These are phyloP conservation scores for Inga laurina DNA, from an alignment of 306 rosid species.

Conservation along the genomic window DNA sequence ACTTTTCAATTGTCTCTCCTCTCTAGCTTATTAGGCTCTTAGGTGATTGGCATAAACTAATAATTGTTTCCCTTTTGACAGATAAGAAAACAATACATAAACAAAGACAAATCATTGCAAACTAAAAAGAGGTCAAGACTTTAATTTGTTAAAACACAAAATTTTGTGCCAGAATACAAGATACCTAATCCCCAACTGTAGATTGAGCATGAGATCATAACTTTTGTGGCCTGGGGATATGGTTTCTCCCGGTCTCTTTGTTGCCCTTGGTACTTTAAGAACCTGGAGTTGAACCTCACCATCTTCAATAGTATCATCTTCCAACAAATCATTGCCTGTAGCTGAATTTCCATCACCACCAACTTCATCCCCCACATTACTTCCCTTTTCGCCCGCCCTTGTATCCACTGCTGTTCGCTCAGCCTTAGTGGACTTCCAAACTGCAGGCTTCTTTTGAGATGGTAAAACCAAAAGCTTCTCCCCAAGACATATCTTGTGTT, in stretches of 20 bases:
- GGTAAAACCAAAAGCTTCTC: constrained; percentile 77
- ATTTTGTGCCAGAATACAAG: neutral
- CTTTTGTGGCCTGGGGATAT: constrained; percentile 81
- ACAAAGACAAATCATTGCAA: neutral
- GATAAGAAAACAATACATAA: neutral
- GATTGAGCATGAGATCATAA: constrained; percentile 88
- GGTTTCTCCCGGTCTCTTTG: constrained; percentile 80
- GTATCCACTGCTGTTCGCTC: no score
- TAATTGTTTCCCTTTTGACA: neutral
- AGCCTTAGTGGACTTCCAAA: constrained; percentile 41
- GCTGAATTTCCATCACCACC: constrained; percentile 35
- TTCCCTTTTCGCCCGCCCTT: no score
- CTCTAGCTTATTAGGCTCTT: neutral
- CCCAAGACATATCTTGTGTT: constrained; percentile 49
- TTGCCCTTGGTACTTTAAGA: constrained; percentile 50
- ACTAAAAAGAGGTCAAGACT: neutral
- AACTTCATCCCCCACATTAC: no score
- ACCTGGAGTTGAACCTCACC: constrained; percentile 33
- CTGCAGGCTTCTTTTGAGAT: constrained; percentile 82
- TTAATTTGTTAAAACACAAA: neutral
- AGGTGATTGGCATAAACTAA: no score
- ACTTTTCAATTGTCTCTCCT: constrained; percentile 1
- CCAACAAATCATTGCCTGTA: constrained; percentile 41
- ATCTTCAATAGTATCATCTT: constrained; percentile 40
- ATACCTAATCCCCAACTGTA: constrained; percentile 89